Conservation (phyloP, 1,284 basidiomycete species). For the Farysia itapuensis region DNA sequence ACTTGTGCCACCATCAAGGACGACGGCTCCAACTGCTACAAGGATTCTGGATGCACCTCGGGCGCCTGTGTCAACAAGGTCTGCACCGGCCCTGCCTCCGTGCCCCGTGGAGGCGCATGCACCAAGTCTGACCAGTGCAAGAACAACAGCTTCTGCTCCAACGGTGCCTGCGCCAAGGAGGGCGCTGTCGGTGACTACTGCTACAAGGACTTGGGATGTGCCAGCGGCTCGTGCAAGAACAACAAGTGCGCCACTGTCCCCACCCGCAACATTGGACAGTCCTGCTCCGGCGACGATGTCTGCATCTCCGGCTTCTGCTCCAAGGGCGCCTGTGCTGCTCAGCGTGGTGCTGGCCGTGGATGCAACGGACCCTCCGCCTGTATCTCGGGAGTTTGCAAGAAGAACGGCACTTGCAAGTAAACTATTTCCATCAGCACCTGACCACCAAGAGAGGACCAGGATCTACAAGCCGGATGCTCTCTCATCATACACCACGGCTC, state of each 20-base stretch:
- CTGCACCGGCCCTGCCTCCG: constrained; percentile 10
- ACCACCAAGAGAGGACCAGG: no score
- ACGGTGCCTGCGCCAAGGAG: constrained; percentile 11
- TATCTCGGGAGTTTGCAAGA: constrained; percentile 6
- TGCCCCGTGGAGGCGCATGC: constrained; percentile 2
- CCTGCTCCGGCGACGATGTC: constrained; percentile 27
- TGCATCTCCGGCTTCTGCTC: constrained; percentile 12
- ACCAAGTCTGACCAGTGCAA: constrained; percentile 22
- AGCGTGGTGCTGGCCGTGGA: constrained; percentile 9
- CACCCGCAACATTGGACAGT: constrained; percentile 6
- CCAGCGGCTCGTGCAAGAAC: constrained; percentile 11
- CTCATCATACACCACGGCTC: background rate
- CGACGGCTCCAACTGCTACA: constrained; percentile 16
- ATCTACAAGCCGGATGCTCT: no score
- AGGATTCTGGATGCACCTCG: constrained; percentile 19
- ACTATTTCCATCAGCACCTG: no score
- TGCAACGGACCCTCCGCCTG: constrained; percentile 22
- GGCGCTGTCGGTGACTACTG: constrained; percentile 10
- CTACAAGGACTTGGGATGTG: constrained; percentile 34
- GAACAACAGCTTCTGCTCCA: constrained; percentile 12
- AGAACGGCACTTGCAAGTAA: constrained; percentile 19
- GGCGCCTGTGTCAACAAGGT: constrained; percentile 20
- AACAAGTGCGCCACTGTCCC: constrained; percentile 14
- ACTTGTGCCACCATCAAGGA: constrained; percentile 8
- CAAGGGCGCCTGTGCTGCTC: constrained; percentile 16